Conservation (phyloP, 2,329 filamentous ascomycete species). For the Hymenoscyphus infarciens region DNA sequence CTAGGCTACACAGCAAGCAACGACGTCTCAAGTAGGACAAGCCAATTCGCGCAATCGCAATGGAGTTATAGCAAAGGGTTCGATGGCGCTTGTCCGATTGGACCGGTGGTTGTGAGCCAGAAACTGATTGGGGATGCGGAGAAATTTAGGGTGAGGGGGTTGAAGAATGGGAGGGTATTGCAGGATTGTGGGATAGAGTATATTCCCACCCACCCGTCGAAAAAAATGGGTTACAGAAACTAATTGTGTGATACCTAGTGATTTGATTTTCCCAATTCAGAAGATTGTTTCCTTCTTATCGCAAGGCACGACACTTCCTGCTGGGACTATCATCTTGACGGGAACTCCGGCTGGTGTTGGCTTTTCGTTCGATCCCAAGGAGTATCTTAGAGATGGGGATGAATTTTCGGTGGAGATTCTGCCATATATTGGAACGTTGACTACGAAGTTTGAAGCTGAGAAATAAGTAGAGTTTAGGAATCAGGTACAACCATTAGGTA, state of each 20-base stretch:
- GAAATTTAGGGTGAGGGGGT: conserved; percentile 40
- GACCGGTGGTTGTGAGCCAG: conserved; percentile 48
- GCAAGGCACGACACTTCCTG: conserved; percentile 41
- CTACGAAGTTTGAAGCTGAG: conserved; percentile 40
- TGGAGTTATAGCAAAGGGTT: conserved; percentile 51
- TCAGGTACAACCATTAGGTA: background rate
- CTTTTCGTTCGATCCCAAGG: conserved; percentile 35
- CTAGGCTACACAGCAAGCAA: conserved; percentile 56
- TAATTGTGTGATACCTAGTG: conserved; percentile 32
- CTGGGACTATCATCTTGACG: conserved; percentile 45
- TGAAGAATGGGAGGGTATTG: conserved; percentile 47
- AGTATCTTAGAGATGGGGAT: conserved; percentile 43
- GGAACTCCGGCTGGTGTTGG: conserved; percentile 43
- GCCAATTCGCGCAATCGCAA: conserved; percentile 47
- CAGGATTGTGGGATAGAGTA: conserved; percentile 43
- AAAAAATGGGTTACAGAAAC: background rate
- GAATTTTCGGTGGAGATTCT: conserved; percentile 47
- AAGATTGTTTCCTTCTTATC: conserved; percentile 42
- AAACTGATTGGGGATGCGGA: conserved; percentile 41
- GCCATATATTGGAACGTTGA: conserved; percentile 46
- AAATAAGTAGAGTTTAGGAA: conserved; percentile 30
- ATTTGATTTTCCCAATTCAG: conserved; percentile 47
- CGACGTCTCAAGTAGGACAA: conserved; percentile 51
- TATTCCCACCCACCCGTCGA: conserved; percentile 9
- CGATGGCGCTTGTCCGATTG: conserved; percentile 47